Conservation (phyloP, 2,329 filamentous ascomycete species). For the Aureobasidium lini region DNA sequence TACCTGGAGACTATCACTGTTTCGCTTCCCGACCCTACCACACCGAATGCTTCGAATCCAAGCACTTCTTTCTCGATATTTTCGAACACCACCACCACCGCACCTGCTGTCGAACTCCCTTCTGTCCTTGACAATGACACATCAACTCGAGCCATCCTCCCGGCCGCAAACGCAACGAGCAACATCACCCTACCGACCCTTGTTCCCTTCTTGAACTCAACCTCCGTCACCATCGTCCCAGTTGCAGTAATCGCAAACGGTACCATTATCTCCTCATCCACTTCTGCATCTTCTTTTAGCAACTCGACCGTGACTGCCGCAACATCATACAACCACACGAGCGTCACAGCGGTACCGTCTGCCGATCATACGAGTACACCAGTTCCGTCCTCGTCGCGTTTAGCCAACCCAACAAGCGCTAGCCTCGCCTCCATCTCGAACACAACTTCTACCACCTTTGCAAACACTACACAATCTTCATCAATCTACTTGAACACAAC, state of each 20-base stretch:
- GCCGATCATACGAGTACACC: no score
- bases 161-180: background rate
- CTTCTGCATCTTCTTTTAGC: background rate
- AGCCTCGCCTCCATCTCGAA: no score
- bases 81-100: background rate
- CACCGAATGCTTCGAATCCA: background rate
- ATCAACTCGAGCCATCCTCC: background rate
- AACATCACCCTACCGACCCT: background rate
- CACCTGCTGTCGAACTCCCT: background rate
- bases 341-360: background rate
- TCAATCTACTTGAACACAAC: no score
- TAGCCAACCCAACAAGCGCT: no score
- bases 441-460: no score
- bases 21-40: background rate
- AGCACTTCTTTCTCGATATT: background rate
- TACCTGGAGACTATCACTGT: background rate
- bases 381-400: no score
- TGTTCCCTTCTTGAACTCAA: background rate
- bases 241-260: background rate
- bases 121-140: background rate
- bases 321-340: background rate
- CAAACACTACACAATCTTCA: no score
- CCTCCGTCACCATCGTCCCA: background rate
- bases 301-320: background rate
- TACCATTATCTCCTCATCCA: background rate